Base-by-base conservation (phyloP, 495 filamentous ascomycete genomes). In the Neurospora sp. region DNA sequence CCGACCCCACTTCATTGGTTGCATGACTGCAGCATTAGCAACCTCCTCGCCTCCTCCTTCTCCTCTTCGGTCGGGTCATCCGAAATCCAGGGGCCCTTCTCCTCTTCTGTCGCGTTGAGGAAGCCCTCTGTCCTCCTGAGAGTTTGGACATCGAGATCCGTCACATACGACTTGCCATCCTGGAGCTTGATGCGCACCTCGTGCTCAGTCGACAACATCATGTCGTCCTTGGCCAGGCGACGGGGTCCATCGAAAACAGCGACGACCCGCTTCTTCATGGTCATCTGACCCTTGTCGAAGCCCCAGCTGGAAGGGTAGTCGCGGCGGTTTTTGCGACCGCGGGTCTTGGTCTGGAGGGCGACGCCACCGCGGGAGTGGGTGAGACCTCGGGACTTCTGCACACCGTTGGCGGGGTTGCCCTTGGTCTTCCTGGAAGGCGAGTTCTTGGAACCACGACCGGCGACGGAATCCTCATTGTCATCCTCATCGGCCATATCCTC, bases 131-230 rank as follows among this genome's bases (percentile, higher is more conserved):
- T 94, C 40, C 94, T 89, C 82, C 90, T 92, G 82, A 98, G 79
- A 3, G 94, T 97, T 85, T 94, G 89, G 48, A 97, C 87, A 78
- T 99, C 96, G 68, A 99, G 87, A 77, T 99, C 96, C 12, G 96
- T 98, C 68, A 97, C 89, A 78, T 96, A 98, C 7, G 88, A 87
- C 53, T 89, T 89, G 74, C 89, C 89, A 73, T 89, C 88, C 38
- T 85, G 86, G 22, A 97, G 89, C 81, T 87, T 89, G 78, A 97
- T 82, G 75, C 94, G 93, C 70, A 98, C 94, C 82, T 99, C 96
- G 76, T 94, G 96, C 75, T 97, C 93, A 35, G 91, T 92, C 76
- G 93, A 92, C 48, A 99, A 90, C 94, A 97, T 96, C 96, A 98
- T 97, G 84, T 98, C 96, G 80, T 99, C 96, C 84, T 98, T 98